Evolutionary conservation across 768 basidiomycete genomes (phyloP), one percentile per base, ranked within the genome.

Genomic region (Cystobasidium tubakii): DNA sequence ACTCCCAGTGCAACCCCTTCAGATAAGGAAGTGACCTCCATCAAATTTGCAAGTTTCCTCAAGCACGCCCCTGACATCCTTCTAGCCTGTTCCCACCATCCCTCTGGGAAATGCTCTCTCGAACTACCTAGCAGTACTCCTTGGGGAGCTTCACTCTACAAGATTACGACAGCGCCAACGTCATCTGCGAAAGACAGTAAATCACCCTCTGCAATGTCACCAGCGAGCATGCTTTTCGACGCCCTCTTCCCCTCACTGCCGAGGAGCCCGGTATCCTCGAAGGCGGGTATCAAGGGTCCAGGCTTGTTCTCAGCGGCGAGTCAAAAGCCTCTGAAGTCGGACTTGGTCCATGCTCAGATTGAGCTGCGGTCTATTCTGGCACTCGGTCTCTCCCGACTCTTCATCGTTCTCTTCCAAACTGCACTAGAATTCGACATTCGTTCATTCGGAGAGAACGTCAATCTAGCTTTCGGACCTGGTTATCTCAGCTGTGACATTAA

Each of bases 331-430:
- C 31, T 67, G 33, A 67, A 67, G 42, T 4, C 66, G 9, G 66
- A 67, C 31, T 21, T 67, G 66, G n/a, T 54, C 10, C 66, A 67
- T 31, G 66, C 66, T 36, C 66, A 67, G 27, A 55, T 46, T 34
- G 69, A 71, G 54, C 69, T 71, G 13, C 69, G 69, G 7, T 42
- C 36, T 39, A 71, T 71, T 34, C 34, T 71, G 27, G 29, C 69
- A 21, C 39, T 71, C 13, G 69, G 69, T 23, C 55, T 71, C 50
- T 71, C 69, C 31, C 23, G 69, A n/a, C 54, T 71, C 4, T 71
- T 71, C 54, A 71, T 71, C 55, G 69, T 71, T 17, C 69, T 71
- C 31, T 71, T 71, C 42, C 69, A 71, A 53, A 71, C 69, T 7
- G 69, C 69, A 27, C 54, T 55, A 6, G 69, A 71, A 44, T 71